Percentiles rank a stretch among this genome's conserved stretches.
Conservation (phyloP, 768 basidiomycete genomes). For the Suillus paluster region DNA sequence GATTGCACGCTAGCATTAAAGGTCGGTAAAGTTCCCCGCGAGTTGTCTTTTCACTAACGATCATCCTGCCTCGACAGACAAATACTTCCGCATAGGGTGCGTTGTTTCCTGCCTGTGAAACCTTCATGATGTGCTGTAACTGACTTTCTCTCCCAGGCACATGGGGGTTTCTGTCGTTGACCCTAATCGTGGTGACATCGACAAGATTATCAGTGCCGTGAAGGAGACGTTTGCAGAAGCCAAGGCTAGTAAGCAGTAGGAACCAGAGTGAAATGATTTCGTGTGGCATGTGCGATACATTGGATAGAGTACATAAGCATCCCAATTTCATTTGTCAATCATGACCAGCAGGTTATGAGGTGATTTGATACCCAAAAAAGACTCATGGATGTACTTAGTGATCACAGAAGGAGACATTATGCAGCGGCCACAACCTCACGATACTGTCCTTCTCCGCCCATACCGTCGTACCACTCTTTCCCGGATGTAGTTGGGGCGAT, state of each 20-base stretch:
- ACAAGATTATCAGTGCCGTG: slow-evolving; percentile 69
- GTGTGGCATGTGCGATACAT: not conserved
- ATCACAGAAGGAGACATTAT: not conserved
- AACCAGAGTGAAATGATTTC: not conserved
- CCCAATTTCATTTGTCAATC: not conserved
- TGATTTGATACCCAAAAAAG: not conserved
- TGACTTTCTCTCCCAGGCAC: slow-evolving; percentile 52
- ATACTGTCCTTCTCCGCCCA: slow-evolving; percentile 77
- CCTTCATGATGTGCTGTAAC: slow-evolving; percentile 3
- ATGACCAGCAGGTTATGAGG: not conserved
- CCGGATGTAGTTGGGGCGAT: slow-evolving; percentile 86
- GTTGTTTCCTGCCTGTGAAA: slow-evolving; percentile 25
- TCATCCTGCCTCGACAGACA: slow-evolving; percentile 48
- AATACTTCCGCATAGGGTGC: slow-evolving; percentile 90
- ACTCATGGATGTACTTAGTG: not conserved
- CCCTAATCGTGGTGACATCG: slow-evolving; percentile 69
- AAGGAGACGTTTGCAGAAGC: slow-evolving; percentile 55
- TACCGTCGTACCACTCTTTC: slow-evolving; percentile 82
- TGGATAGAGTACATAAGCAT: not conserved
- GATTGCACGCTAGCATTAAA: slow-evolving; percentile 83
- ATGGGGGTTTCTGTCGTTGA: slow-evolving; percentile 91
- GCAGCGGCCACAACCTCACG: slow-evolving; percentile 31
- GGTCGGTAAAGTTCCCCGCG: slow-evolving; percentile 44
- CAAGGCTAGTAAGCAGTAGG: slow-evolving; percentile 19
- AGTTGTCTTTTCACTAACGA: not conserved